A percentile compares a stretch with the other conserved stretches of the same genome.
Conservation (phyloP, 73 alveolate genomes). For the Paramecium pentaurelia region DNA sequence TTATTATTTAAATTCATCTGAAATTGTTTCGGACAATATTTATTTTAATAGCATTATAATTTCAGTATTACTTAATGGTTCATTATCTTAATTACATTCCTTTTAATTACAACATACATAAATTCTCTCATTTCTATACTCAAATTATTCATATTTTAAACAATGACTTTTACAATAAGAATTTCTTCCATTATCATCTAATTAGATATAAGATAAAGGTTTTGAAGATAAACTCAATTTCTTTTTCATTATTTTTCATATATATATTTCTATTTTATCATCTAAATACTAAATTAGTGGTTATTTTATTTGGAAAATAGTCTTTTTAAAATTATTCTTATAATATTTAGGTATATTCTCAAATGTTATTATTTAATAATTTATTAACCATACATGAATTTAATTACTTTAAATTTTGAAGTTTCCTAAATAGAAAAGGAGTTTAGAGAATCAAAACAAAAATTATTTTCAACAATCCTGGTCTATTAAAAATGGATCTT, state of each 20-base stretch:
- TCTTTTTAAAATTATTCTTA: neutral
- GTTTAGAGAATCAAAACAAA: slow-evolving; percentile 8
- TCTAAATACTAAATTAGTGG: neutral
- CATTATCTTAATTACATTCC: neutral
- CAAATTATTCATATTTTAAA: neutral
- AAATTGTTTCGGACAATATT: neutral
- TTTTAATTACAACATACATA: neutral
- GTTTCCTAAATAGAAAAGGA: neutral
- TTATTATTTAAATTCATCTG: neutral
- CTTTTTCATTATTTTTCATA: neutral
- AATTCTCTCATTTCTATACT: neutral
- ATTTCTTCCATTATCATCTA: neutral
- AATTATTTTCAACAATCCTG: neutral
- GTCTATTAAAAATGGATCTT: neutral
- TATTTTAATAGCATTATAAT: neutral
- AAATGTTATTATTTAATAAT: neutral
- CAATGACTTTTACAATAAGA: neutral
- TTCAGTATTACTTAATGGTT: neutral
- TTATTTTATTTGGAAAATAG: neutral
- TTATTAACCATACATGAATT: neutral
- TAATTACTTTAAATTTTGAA: neutral
- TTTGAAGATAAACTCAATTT: neutral
- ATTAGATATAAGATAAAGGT: neutral
- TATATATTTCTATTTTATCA: no score
- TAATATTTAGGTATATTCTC: neutral